A percentile compares a stretch with the other conserved stretches of the same genome.
phyloP scores from a whole-genome alignment of 805 yeast genomes.

The Candida cerambycidarum region DNA sequence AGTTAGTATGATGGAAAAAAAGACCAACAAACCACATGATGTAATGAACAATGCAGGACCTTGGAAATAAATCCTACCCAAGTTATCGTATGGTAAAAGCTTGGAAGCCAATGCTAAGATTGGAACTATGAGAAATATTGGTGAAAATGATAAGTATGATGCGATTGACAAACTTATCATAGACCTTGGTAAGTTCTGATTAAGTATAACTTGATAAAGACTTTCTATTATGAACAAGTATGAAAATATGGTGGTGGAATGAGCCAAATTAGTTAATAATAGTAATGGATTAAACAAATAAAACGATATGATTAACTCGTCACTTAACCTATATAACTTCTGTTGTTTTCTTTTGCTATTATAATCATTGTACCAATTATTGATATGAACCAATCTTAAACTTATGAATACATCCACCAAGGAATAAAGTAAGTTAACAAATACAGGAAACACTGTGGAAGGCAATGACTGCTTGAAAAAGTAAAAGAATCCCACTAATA shows the following conservation, averaged over 20 bases:
- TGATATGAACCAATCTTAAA: conserved; percentile 49
- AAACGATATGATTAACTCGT: conserved; percentile 55
- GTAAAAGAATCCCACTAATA: conserved; percentile 55
- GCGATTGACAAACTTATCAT: conserved; percentile 60
- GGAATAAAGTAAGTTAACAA: conserved; percentile 51
- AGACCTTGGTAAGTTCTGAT: conserved; percentile 40
- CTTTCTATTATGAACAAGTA: conserved; percentile 54
- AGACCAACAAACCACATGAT: conserved; percentile 21
- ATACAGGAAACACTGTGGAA: conserved; percentile 12
- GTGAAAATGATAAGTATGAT: conserved; percentile 61
- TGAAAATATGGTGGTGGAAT: conserved; percentile 63
- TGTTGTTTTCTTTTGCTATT: conserved; percentile 18
- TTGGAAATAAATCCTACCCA: conserved; percentile 15
- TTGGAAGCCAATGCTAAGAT: conserved; percentile 39
- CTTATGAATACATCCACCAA: conserved; percentile 60
- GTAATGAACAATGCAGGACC: conserved; percentile 20
- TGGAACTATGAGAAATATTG: conserved; percentile 62
- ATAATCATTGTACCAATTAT: conserved; percentile 37
- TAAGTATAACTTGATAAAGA: conserved; percentile 45
- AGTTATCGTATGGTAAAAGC: conserved; percentile 8
- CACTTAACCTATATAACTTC: conserved; percentile 25
- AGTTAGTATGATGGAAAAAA: conserved; percentile 26
- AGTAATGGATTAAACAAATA: conserved; percentile 81
- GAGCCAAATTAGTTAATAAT: conserved; percentile 65
- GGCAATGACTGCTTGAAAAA: conserved; percentile 27